These are phyloP conservation scores for Aspergillus arachidicola DNA, from an alignment of 2,329 filamentous ascomycete species.

Conservation along the genomic window DNA sequence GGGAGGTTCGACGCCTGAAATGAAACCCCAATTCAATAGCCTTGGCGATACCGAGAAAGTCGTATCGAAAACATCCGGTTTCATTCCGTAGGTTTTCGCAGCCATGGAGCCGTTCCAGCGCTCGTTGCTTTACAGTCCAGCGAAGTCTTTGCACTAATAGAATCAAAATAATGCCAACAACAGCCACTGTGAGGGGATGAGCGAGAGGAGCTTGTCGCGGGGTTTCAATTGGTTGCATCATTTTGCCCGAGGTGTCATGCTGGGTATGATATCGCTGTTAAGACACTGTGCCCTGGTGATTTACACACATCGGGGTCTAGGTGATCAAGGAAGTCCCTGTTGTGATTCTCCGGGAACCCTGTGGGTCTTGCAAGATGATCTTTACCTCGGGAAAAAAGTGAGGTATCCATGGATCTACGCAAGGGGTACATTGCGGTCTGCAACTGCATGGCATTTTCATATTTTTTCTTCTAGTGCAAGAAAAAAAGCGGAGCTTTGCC, in stretches of 20 bases:
- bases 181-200: background rate
- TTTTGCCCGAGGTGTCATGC: background rate
- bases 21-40: background rate
- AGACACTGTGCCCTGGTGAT: background rate
- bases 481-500: too few relatives aligned
- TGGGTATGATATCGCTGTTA: background rate
- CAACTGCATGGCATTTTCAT: background rate
- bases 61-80: background rate
- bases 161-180: background rate
- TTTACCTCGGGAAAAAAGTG: background rate
- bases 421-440: background rate
- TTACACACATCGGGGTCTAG: background rate
- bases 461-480: too few relatives aligned
- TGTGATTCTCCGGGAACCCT: background rate
- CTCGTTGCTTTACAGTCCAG: background rate
- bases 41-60: conserved; percentile 7
- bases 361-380: background rate
- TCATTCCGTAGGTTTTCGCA: conserved; percentile 2
- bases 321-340: background rate
- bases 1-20: conserved; percentile 4
- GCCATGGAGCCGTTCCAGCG: background rate
- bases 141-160: background rate
- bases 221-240: background rate
- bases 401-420: background rate
- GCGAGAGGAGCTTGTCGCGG: background rate